Percentiles rank a stretch among this genome's conserved stretches.
Conservation (phyloP, 2,329 filamentous ascomycete genomes). For the Ceratocystis cacaofunesta region DNA sequence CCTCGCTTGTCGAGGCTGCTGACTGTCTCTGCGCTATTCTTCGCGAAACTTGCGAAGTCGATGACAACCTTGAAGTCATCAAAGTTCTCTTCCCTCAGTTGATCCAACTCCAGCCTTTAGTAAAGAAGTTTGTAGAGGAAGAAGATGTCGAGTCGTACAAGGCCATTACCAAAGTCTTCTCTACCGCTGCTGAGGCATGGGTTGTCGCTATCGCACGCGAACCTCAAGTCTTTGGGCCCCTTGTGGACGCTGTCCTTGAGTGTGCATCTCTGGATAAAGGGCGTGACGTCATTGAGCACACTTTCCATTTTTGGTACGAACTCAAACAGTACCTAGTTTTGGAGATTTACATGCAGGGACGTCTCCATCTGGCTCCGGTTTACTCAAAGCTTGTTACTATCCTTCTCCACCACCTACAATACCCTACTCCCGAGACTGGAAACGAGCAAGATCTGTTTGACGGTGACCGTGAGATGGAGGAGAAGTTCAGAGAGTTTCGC, state of each 20-base stretch:
- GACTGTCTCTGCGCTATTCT: slow-evolving; percentile 90
- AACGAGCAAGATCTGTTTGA: slow-evolving; percentile 79
- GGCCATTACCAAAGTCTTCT: slow-evolving; percentile 75
- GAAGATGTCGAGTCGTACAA: slow-evolving; percentile 80
- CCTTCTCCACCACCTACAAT: slow-evolving; percentile 80
- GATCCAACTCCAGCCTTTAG: slow-evolving; percentile 59
- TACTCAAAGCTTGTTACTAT: slow-evolving; percentile 86
- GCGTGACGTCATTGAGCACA: slow-evolving; percentile 79
- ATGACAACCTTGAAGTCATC: slow-evolving; percentile 73
- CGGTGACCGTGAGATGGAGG: slow-evolving; percentile 86
- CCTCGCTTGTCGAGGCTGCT: slow-evolving; percentile 71
- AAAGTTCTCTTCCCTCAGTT: slow-evolving; percentile 69
- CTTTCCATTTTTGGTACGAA: slow-evolving; percentile 97
- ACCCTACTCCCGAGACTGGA: slow-evolving; percentile 58
- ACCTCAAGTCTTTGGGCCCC: slow-evolving; percentile 61
- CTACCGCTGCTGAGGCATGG: slow-evolving; percentile 90
- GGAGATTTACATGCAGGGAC: slow-evolving; percentile 73
- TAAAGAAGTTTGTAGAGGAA: slow-evolving; percentile 57
- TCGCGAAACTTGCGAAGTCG: slow-evolving; percentile 81
- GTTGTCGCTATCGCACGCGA: slow-evolving; percentile 79
- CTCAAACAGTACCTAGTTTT: slow-evolving; percentile 90
- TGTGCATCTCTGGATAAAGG: slow-evolving; percentile 78
- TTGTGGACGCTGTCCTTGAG: slow-evolving; percentile 87
- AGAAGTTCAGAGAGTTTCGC: slow-evolving; percentile 91
- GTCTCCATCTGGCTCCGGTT: slow-evolving; percentile 60